phyloP scores from a whole-genome alignment of 352 stramenopile species.

The Phytophthora sojae region DNA sequence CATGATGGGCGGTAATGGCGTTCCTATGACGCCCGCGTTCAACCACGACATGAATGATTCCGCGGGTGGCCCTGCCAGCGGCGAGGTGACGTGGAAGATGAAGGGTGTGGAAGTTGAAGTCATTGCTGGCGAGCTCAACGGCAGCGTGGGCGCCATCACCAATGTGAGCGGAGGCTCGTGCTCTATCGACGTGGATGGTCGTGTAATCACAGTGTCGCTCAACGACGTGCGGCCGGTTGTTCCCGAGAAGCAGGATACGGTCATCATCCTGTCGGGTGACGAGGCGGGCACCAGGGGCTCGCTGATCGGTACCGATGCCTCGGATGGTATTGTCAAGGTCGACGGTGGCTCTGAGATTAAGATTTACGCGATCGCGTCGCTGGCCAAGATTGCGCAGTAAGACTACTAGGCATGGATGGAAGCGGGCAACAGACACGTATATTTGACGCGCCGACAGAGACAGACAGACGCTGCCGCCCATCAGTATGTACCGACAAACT shows the following conservation, averaged over 20 bases:
- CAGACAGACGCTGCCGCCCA: constrained; percentile 31
- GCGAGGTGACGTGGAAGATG: constrained; percentile 90
- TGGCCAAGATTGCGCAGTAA: constrained; percentile 89
- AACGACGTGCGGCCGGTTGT: constrained; percentile 79
- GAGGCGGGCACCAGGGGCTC: constrained; percentile 87
- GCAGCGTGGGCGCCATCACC: constrained; percentile 79
- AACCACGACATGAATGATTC: constrained; percentile 58
- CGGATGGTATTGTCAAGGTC: constrained; percentile 91
- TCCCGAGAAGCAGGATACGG: constrained; percentile 88
- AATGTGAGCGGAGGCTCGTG: constrained; percentile 76
- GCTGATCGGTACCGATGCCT: constrained; percentile 87
- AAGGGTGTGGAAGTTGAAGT: constrained; percentile 89
- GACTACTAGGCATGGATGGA: constrained; percentile 35
- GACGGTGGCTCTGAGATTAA: constrained; percentile 91
- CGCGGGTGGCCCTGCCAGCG: constrained; percentile 43
- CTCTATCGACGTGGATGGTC: constrained; percentile 83
- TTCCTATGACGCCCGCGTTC: constrained; percentile 85
- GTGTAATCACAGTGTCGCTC: constrained; percentile 69
- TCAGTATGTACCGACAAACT: constrained; percentile 35
- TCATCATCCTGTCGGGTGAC: constrained; percentile 88
- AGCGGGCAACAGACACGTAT: constrained; percentile 31
- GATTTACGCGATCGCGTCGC: constrained; percentile 84
- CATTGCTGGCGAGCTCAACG: constrained; percentile 65
- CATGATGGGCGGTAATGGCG: constrained; percentile 66
- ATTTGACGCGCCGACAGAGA: constrained; percentile 16